Percentiles rank a stretch among this genome's conserved stretches.
These are phyloP conservation scores for Hyaloscypha variabilis DNA, from an alignment of 495 filamentous ascomycete genomes.

Conservation along the genomic window DNA sequence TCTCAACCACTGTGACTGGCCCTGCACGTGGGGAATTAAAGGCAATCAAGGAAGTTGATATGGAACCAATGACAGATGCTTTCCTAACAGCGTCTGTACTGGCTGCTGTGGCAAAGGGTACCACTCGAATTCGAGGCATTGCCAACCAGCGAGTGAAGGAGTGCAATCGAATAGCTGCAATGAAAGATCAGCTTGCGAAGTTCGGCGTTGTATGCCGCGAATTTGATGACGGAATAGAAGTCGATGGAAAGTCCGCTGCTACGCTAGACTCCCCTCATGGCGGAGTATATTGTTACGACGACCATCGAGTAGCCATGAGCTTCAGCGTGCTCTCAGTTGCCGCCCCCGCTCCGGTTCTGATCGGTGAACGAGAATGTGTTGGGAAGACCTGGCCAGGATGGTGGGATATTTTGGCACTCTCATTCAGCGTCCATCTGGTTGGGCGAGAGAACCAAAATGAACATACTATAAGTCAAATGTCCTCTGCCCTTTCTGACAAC, in stretches of 20 bases:
- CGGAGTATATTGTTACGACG: slow-evolving; percentile 92
- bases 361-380: slow-evolving; percentile 88
- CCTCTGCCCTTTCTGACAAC: slow-evolving; percentile 37
- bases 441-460: slow-evolving; percentile 65
- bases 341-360: slow-evolving; percentile 72
- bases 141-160: slow-evolving; percentile 99
- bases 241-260: slow-evolving; percentile 67
- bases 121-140: slow-evolving; percentile 88
- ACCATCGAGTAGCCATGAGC: slow-evolving; percentile 98
- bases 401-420: slow-evolving; percentile 86
- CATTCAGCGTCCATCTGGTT: slow-evolving; percentile 72
- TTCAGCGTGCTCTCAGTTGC: slow-evolving; percentile 87
- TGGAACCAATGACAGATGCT: slow-evolving; percentile 99
- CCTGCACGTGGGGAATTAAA: slow-evolving; percentile 73
- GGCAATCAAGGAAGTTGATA: slow-evolving; percentile 74
- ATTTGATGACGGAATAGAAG: slow-evolving; percentile 89
- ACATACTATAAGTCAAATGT: slow-evolving; percentile 23
- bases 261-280: slow-evolving; percentile 62
- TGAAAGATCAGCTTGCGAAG: slow-evolving; percentile 96
- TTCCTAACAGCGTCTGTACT: slow-evolving; percentile 95
- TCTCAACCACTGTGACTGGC: slow-evolving; percentile 90
- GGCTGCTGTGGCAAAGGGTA: slow-evolving; percentile 84
- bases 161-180: slow-evolving; percentile 94
- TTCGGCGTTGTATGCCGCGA: slow-evolving; percentile 89
- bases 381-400: slow-evolving; percentile 99